Evolutionary conservation across 495 filamentous ascomycete species (phyloP), one percentile per base, ranked within the genome.

Genomic region (Lasiosphaeris hirsuta): DNA sequence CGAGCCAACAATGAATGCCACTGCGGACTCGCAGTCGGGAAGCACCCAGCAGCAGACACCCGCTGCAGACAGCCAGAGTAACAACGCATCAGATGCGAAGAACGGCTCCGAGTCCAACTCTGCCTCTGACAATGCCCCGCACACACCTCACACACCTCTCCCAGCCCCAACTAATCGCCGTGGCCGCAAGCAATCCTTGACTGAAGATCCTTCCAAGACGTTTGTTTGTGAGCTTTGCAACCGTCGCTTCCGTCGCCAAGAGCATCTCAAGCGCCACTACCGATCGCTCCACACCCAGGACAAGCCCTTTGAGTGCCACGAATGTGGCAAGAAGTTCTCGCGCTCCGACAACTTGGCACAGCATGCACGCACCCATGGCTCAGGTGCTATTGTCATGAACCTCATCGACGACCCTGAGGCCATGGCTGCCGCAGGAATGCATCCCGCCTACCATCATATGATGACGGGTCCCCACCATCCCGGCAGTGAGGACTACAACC

Each of bases 281-380:
- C 86, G 95, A 44, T 97, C 95, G 39, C 90, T 99, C 42, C 95
- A 97, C 78, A 99, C 95, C 1, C 86, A 95, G 63, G 94, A 97
- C 58, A 99, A 99, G 84, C 95, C 95, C 7, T 97, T 97, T 70
- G 90, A 96, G 72, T 99, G 95, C 76, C 76, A 84, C 57, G 92
- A 97, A 75, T 99, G 95, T 64, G 93, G 94, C 57, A 99, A 99
- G 85, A 96, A 96, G 78, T 99, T 97, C 78, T 97, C 94, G 1
- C 89, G 95, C 56, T 93, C 88, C 64, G 95, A 99, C 74, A 99
- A 99, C 76, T 83, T 99, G 18, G 87, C 90, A 34, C 95, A 99
- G 73, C 95, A 99, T 67, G 86, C 94, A 46, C 86, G 95, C 48
- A 99, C 94, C 11, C 95, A 99, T 64, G 95, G 90, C 44, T 85